These are phyloP conservation scores for Trypanosoma platydactyli DNA, from an alignment of 208 protist species.

Conservation along the genomic window DNA sequence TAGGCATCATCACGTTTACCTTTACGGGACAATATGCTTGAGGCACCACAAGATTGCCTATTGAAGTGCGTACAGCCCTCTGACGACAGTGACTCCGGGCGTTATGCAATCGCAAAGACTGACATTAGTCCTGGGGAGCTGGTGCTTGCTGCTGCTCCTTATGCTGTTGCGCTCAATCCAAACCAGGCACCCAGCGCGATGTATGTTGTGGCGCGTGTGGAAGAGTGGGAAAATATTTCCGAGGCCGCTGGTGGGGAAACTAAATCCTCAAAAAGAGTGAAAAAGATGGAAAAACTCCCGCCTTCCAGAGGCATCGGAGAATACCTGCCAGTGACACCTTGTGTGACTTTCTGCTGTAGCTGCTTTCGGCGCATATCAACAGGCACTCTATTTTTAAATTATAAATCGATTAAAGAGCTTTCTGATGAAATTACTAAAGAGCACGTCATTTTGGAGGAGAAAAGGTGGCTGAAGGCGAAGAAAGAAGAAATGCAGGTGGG, in stretches of 20 bases:
- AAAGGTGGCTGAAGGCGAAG: slow-evolving; percentile 27
- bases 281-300: slow-evolving; percentile 29
- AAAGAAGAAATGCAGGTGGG: neutral
- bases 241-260: neutral
- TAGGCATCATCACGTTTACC: neutral
- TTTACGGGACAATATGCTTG: neutral
- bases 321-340: slow-evolving; percentile 9
- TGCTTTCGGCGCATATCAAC: slow-evolving; percentile 50
- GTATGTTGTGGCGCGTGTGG: slow-evolving; percentile 39
- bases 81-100: slow-evolving; percentile 41
- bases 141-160: slow-evolving; percentile 56
- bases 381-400: slow-evolving; percentile 49
- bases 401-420: slow-evolving; percentile 38
- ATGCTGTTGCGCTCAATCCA: slow-evolving; percentile 45
- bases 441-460: slow-evolving; percentile 25
- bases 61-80: slow-evolving; percentile 29
- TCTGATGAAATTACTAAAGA: slow-evolving; percentile 43
- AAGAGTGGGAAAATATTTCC: slow-evolving; percentile 14
- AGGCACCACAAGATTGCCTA: slow-evolving; percentile 31
- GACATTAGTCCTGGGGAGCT: slow-evolving; percentile 57
- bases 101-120: slow-evolving; percentile 45
- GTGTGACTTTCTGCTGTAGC: slow-evolving; percentile 40
- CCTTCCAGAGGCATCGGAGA: slow-evolving; percentile 3
- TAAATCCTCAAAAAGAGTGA: neutral
- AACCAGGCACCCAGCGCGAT: slow-evolving; percentile 49